These are phyloP conservation scores for Paramecium primaurelia DNA, from an alignment of 73 alveolate species.

Conservation along the genomic window DNA sequence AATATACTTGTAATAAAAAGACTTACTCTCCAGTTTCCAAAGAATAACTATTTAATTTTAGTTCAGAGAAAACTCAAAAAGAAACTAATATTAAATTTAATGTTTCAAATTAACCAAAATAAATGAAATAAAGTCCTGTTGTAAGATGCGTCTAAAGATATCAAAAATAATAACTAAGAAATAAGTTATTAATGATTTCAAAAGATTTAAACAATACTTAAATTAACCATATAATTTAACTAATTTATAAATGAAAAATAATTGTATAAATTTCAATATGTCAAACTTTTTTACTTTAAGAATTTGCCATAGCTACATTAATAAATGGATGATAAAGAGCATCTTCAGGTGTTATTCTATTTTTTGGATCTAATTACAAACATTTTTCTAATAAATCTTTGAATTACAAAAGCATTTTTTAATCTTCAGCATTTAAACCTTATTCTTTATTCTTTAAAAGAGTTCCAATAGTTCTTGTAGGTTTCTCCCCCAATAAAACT, in stretches of 20 bases:
- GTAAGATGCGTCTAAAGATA: neutral
- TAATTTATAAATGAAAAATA: neutral
- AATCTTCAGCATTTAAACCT: constrained; percentile 59
- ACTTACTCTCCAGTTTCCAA: neutral
- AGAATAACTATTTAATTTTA: neutral
- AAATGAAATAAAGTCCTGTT: neutral
- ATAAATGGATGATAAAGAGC: constrained; percentile 88
- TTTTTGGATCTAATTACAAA: constrained; percentile 77
- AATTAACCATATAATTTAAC: neutral
- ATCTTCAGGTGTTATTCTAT: constrained; percentile 85
- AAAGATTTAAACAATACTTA: neutral
- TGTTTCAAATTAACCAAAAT: neutral
- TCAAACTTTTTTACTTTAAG: neutral
- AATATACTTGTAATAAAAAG: neutral
- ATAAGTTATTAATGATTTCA: neutral
- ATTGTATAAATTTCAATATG: neutral
- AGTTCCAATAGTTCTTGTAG: constrained; percentile 28
- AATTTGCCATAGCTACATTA: neutral
- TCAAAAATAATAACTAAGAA: neutral
- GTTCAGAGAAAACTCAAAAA: neutral
- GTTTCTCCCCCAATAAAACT: constrained; percentile 57
- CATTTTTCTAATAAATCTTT: constrained; percentile 84
- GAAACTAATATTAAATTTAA: neutral
- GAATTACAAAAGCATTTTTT: constrained; percentile 60
- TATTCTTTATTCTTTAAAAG: constrained; percentile 19